Conservation (phyloP, 148 eudicot species). For the Silene conica region DNA sequence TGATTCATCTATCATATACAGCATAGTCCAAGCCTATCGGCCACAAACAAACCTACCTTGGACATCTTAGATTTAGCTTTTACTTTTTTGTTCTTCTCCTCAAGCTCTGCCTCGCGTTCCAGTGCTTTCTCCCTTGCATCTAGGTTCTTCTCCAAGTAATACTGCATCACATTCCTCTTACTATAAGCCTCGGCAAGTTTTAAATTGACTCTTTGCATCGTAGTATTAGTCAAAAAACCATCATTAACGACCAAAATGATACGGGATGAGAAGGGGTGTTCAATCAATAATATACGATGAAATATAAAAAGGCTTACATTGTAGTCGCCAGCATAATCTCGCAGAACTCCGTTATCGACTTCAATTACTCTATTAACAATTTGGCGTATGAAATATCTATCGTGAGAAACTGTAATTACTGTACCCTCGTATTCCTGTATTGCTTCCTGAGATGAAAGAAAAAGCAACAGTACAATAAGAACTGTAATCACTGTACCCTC, state of each 20-base stretch:
- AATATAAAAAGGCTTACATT: slow-evolving; percentile 50
- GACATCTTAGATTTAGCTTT: slow-evolving; percentile 98
- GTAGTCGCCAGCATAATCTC: slow-evolving; percentile 86
- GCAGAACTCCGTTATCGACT: slow-evolving; percentile 69
- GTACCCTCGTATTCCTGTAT: slow-evolving; percentile 86
- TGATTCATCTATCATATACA: no score
- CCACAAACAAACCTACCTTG: slow-evolving; percentile 45
- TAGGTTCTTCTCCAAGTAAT: slow-evolving; percentile 91
- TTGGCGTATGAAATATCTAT: slow-evolving; percentile 87
- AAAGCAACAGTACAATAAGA: neutral
- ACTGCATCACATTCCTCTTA: slow-evolving; percentile 34
- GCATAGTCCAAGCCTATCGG: neutral
- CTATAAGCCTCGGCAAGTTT: no score
- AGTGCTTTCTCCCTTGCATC: slow-evolving; percentile 76
- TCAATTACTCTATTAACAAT: slow-evolving; percentile 94
- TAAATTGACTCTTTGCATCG: neutral
- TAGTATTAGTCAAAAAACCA: neutral
- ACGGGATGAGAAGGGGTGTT: no score
- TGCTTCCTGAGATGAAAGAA: slow-evolving; percentile 53
- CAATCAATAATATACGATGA: neutral
- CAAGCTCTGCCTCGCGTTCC: slow-evolving; percentile 84
- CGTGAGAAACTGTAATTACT: slow-evolving; percentile 91
- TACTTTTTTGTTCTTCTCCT: slow-evolving; percentile 76
- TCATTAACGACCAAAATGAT: neutral
- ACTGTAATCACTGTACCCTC: slow-evolving; percentile 85